phyloP scores from a whole-genome alignment of 2,329 filamentous ascomycete genomes.

The Penicillium sp. region DNA sequence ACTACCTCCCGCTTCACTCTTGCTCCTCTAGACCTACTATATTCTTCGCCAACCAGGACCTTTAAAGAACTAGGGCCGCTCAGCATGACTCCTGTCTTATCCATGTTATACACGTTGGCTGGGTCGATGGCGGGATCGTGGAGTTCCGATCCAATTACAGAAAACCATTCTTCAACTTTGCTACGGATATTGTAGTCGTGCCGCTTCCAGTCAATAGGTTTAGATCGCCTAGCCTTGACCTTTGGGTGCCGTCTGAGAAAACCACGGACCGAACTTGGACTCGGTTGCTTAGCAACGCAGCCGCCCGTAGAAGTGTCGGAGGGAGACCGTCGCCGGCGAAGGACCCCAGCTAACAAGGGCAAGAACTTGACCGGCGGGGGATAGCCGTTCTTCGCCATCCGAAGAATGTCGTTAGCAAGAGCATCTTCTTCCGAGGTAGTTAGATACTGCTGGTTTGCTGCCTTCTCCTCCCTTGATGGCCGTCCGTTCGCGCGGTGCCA shows the following conservation, averaged over 20 bases:
- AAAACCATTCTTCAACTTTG: constrained; percentile 12
- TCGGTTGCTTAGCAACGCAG: no score
- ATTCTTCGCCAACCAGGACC: constrained; percentile 20
- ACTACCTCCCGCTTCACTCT: constrained; percentile 6
- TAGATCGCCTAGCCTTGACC: constrained; percentile 5
- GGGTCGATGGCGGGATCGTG: constrained; percentile 21
- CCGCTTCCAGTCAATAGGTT: constrained; percentile 8
- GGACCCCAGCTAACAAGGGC: constrained; percentile 4
- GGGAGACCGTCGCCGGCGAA: constrained; percentile 1
- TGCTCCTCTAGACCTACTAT: not conserved
- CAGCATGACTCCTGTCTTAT: no score
- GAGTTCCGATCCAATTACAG: constrained; percentile 28
- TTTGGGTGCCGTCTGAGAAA: not conserved
- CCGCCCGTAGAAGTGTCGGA: no score
- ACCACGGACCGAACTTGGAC: no score
- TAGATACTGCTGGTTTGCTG: not conserved
- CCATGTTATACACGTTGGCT: constrained; percentile 39
- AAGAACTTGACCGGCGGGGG: constrained; percentile 8
- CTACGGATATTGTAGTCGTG: not conserved
- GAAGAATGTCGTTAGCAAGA: not conserved
- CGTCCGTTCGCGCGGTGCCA: not conserved
- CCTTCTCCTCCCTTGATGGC: no score
- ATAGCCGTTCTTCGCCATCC: not conserved
- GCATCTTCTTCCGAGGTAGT: not conserved
- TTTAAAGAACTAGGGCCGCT: constrained; percentile 26